Evolutionary conservation across 2,329 filamentous ascomycete genomes (phyloP), one percentile per base, ranked within the genome.

Genomic region (Trichoderma lentiforme): DNA sequence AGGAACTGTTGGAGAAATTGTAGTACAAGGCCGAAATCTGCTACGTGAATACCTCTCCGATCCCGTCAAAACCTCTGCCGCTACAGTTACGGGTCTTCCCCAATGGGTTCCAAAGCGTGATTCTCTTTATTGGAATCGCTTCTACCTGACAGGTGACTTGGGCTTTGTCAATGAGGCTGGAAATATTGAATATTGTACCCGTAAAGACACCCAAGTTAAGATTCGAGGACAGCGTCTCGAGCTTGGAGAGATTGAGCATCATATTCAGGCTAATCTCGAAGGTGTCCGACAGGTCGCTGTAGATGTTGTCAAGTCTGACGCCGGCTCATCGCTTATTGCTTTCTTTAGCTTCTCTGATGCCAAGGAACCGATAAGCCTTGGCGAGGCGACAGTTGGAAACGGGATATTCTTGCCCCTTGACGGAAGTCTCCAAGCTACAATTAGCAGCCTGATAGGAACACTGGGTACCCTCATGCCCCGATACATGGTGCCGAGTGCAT

Each of bases 191-290:
- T 76, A 70, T 36, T 61, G 73, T 28, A 68, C 74, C 18, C 75
- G 76, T 6, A 75, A 73, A 26, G 76, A 77, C 32, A 73, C 70
- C 1, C 76, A 77, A 47, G 71, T 77, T 24, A 77, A 77, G 60
- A 74, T 76, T 24, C 68, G 74, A 21, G 75, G 75, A 1, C 72
- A 68, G 9, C 74, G 75, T 11, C 71, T 76, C 28, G 75, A 76
- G 43, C 67, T 75, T 21, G 71, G 67, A 36, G 74, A 75, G 34
- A 67, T 75, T 47, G 71, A 75, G n/a, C 60, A 75, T 24, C 47
- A 70, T 18, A 71, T 72, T 12, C 65, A 66, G 18, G 28, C 36
- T 8, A 32, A 43, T 9, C 67, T 75, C 24, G 32, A 64, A 26
- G 53, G 32, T 9, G 58, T 67, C 3, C 57, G 43, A 9, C 73